phyloP scores from a whole-genome alignment of 106 monocot species.

The Acorus gramineus region DNA sequence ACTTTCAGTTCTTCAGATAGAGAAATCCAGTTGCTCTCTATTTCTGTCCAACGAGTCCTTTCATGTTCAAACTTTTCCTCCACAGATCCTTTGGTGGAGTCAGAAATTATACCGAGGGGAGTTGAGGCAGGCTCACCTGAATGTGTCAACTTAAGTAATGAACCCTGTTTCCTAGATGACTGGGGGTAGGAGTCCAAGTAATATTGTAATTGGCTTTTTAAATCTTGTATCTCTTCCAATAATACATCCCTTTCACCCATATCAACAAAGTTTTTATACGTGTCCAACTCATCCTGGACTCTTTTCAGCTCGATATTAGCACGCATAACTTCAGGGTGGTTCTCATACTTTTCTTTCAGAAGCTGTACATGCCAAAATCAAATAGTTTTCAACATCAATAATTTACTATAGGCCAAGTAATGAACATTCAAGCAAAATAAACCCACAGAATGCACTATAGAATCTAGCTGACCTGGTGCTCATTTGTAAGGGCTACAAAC shows the following conservation, averaged over 20 bases:
- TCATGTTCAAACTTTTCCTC: constrained; percentile 42
- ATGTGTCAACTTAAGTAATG: constrained; percentile 38
- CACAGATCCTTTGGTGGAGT: constrained; percentile 23
- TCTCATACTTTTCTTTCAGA: constrained; percentile 77
- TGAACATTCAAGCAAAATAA: too few species aligned
- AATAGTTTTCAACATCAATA: neutral
- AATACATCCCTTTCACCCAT: constrained; percentile 82
- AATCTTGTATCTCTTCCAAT: constrained; percentile 88
- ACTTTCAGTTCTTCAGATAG: constrained; percentile 66
- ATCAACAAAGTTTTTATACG: constrained; percentile 62
- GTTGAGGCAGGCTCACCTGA: constrained; percentile 11
- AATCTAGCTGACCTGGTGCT: constrained; percentile 57
- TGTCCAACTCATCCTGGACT: constrained; percentile 71
- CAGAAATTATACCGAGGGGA: constrained; percentile 20
- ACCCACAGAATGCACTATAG: too few species aligned
- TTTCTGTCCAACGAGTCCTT: constrained; percentile 48
- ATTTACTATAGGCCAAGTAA: neutral
- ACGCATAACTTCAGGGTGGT: constrained; percentile 76
- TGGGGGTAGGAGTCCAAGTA: constrained; percentile 43
- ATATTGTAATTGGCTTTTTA: constrained; percentile 68
- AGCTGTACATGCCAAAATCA: constrained; percentile 26
- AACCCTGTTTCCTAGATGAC: constrained; percentile 17
- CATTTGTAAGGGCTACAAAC: constrained; percentile 56
- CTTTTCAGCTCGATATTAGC: constrained; percentile 67
- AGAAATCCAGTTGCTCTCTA: constrained; percentile 77